Conservation (phyloP, 179 eudicot genomes). For the Beta macrorhiza region DNA sequence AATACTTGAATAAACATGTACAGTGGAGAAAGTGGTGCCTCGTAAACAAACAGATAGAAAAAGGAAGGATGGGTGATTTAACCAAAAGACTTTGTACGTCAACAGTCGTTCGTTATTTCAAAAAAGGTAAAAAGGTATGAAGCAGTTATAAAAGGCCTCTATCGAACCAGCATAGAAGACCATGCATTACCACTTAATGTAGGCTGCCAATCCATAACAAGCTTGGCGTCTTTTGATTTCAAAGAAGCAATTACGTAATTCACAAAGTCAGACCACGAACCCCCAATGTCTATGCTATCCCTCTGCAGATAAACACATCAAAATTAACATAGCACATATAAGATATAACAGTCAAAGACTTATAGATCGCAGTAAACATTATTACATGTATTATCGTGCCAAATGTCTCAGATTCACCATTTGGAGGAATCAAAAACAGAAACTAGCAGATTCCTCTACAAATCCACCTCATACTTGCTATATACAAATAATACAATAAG, state of each 20-base stretch:
- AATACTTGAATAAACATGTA: constrained; percentile 13
- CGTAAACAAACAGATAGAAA: no score
- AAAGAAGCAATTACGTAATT: constrained; percentile 26
- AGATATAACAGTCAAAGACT: not conserved
- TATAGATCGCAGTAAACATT: not conserved
- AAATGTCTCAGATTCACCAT: not conserved
- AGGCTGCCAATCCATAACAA: constrained; percentile 55
- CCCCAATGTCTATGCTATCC: constrained; percentile 69
- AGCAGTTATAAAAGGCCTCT: no score
- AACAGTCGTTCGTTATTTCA: no score
- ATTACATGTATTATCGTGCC: not conserved
- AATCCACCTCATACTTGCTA: not conserved
- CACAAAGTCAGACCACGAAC: constrained; percentile 72
- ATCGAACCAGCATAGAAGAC: no score
- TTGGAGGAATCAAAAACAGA: no score
- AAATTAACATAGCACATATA: not conserved
- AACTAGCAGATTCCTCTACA: not conserved
- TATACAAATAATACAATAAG: not conserved
- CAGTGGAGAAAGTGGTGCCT: no score
- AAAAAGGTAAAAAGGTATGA: no score
- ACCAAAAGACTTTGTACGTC: no score
- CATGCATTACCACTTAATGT: constrained; percentile 36
- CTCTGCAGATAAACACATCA: constrained; percentile 42
- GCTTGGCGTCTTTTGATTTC: constrained; percentile 66
- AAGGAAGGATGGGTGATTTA: no score